These are phyloP conservation scores for Chaetomium cochliodes DNA, from an alignment of 495 filamentous ascomycete genomes.

Conservation along the genomic window DNA sequence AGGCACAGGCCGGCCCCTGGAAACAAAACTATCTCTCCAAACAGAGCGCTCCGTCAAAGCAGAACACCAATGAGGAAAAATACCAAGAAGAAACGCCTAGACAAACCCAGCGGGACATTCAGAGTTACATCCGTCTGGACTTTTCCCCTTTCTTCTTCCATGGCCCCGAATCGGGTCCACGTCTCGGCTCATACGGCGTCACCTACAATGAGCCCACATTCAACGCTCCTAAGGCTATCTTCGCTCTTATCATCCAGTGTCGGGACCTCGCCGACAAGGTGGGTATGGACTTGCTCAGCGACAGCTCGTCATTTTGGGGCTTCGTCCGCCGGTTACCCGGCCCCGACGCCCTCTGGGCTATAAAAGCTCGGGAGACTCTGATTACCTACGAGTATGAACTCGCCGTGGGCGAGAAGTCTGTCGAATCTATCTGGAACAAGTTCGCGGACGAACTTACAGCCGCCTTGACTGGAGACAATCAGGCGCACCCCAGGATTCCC, in stretches of 20 bases:
- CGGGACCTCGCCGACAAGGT: constrained; percentile 13
- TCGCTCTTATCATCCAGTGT: constrained; percentile 17
- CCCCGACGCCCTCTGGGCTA: constrained; percentile 30
- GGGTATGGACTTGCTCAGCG: constrained; percentile 33
- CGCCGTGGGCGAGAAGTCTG: neutral
- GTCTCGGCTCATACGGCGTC: constrained; percentile 27
- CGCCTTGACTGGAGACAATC: constrained; percentile 27
- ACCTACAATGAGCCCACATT: constrained; percentile 32
- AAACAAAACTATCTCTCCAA: too few relatives aligned
- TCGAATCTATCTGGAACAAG: neutral
- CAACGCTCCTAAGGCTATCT: constrained; percentile 28
- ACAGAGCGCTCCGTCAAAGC: too few relatives aligned
- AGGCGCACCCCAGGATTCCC: neutral
- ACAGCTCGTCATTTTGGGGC: constrained; percentile 28
- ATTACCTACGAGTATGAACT: constrained; percentile 11
- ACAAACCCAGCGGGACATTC: neutral
- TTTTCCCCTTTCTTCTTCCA: constrained; percentile 30
- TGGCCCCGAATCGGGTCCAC: constrained; percentile 18
- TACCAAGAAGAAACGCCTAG: neutral
- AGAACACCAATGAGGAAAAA: too few relatives aligned
- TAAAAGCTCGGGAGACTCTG: constrained; percentile 31
- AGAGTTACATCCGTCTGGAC: constrained; percentile 23
- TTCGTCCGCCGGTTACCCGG: constrained; percentile 33
- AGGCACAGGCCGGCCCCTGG: too few relatives aligned
- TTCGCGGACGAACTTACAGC: constrained; percentile 28